These are phyloP conservation scores for Syncephalis fuscata DNA, from an alignment of 371 early-diverging fungal species.

Conservation along the genomic window DNA sequence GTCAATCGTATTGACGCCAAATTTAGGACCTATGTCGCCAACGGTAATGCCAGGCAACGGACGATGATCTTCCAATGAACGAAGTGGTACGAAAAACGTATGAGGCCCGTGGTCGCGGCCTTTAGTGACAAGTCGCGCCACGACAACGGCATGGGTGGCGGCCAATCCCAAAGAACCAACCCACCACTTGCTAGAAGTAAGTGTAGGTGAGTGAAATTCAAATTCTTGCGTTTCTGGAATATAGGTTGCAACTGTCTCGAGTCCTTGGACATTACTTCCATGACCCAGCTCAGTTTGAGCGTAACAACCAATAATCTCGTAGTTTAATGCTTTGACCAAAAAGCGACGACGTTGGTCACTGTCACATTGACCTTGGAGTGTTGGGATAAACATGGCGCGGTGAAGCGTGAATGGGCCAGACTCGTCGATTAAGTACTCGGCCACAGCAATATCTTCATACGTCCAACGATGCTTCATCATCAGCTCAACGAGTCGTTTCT, in stretches of 20 bases:
- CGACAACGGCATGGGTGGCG: slow-evolving; percentile 67
- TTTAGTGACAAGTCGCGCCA: slow-evolving; percentile 63
- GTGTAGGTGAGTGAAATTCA: slow-evolving; percentile 74
- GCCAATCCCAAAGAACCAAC: slow-evolving; percentile 82
- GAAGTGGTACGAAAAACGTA: slow-evolving; percentile 56
- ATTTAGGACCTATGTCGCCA: slow-evolving; percentile 58
- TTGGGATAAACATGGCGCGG: slow-evolving; percentile 55
- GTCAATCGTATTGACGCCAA: slow-evolving; percentile 71
- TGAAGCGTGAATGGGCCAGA: slow-evolving; percentile 14
- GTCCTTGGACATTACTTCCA: slow-evolving; percentile 81
- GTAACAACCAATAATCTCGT: slow-evolving; percentile 65
- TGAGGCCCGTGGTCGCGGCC: slow-evolving; percentile 65
- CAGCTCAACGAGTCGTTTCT: slow-evolving; percentile 29
- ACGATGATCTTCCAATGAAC: slow-evolving; percentile 35
- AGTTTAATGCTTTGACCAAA: slow-evolving; percentile 48
- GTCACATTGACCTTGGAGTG: slow-evolving; percentile 49
- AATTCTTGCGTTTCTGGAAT: slow-evolving; percentile 70
- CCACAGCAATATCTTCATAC: slow-evolving; percentile 26
- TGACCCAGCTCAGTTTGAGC: slow-evolving; percentile 87
- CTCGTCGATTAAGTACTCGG: slow-evolving; percentile 33
- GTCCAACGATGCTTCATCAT: slow-evolving; percentile 29
- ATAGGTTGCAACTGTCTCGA: slow-evolving; percentile 88
- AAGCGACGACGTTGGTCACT: slow-evolving; percentile 65
- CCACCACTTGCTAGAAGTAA: slow-evolving; percentile 95
- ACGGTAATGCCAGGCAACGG: slow-evolving; percentile 41